Evolutionary conservation across 306 rosid species (phyloP).

Genomic region (Vigna radiata): DNA sequence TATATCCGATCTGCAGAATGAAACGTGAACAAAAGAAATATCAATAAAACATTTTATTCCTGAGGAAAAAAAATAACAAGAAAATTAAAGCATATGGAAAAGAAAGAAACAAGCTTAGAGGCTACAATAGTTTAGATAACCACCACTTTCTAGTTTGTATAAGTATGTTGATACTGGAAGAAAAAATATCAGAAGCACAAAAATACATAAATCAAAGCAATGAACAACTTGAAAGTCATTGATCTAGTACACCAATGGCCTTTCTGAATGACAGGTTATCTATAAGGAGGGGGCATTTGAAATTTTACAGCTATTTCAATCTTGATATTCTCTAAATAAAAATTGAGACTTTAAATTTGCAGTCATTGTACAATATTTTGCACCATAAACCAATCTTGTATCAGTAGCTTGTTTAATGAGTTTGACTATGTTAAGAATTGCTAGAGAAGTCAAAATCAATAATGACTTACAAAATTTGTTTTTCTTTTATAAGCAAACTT

Average conservation of each 20-base stretch:
- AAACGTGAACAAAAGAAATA: conserved; percentile 40
- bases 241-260: not conserved
- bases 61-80: conserved; percentile 13
- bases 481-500: too few species aligned
- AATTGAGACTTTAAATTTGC: not conserved
- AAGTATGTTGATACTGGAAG: conserved; percentile 18
- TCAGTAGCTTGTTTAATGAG: not conserved
- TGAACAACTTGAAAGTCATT: conserved; percentile 4
- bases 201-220: conserved; percentile 2
- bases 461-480: too few species aligned
- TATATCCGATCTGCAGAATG: conserved; percentile 78
- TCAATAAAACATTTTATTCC: conserved; percentile 37
- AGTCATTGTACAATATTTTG: not conserved
- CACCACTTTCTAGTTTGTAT: conserved; percentile 7
- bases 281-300: not conserved
- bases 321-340: not conserved
- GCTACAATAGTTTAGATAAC: not conserved
- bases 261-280: conserved; percentile 17
- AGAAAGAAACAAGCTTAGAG: conserved; percentile 23
- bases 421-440: conserved; percentile 6
- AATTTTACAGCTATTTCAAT: not conserved
- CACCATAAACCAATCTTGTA: not conserved
- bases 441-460: not conserved
- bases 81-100: conserved; percentile 14
- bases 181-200: conserved; percentile 12